A percentile compares a stretch with the other conserved stretches of the same genome.
phyloP scores from a whole-genome alignment of 179 eudicot species.

The Silene coronaria region DNA sequence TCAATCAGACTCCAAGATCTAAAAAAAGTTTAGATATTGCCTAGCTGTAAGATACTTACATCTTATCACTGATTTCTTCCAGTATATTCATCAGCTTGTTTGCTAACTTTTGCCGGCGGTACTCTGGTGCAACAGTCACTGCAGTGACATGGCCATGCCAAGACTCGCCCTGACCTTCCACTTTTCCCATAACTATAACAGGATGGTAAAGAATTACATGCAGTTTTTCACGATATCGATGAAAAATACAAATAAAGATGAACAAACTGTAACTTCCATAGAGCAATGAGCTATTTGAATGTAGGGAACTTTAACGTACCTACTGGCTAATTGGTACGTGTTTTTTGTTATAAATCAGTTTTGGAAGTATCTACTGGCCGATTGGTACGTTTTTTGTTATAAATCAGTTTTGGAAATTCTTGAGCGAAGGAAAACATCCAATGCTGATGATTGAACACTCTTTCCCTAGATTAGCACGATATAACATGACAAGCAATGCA shows the following conservation, averaged over 20 bases:
- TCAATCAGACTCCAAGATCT: background rate
- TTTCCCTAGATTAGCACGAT: background rate
- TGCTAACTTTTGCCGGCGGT: slow-evolving; percentile 82
- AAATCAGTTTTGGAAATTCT: background rate
- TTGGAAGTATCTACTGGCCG: background rate
- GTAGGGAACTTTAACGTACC: background rate
- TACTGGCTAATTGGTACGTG: too few species aligned
- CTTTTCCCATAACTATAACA: slow-evolving; percentile 91
- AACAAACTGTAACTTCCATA: background rate
- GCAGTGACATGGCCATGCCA: slow-evolving; percentile 99
- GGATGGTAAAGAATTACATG: background rate
- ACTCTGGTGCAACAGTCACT: slow-evolving; percentile 90
- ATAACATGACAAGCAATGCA: background rate
- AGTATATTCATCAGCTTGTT: slow-evolving; percentile 83
- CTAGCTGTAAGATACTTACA: slow-evolving; percentile 40
- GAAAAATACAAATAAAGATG: background rate
- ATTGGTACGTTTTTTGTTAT: background rate
- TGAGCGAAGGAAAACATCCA: background rate
- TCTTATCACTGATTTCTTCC: slow-evolving; percentile 82
- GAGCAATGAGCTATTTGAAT: background rate
- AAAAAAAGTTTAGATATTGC: background rate
- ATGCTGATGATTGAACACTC: background rate
- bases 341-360: too few species aligned
- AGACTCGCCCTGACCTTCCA: slow-evolving; percentile 98
- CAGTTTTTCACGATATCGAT: background rate